A percentile compares a stretch with the other conserved stretches of the same genome.
phyloP scores from a whole-genome alignment of 192 early-diverging fungal genomes.

The Coemansia sp. region DNA sequence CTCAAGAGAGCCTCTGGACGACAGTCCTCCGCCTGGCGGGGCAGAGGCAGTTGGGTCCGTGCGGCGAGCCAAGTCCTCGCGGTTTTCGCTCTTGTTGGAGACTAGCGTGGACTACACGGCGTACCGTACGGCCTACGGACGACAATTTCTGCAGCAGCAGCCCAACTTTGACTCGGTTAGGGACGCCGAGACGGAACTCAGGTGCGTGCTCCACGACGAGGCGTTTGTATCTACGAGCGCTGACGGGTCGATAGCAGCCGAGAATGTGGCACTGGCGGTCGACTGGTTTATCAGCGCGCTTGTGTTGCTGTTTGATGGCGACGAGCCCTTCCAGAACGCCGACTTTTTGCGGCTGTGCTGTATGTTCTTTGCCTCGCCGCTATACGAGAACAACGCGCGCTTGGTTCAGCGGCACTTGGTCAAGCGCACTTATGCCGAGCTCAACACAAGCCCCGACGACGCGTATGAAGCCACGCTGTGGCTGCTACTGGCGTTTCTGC shows the following conservation, averaged over 20 bases:
- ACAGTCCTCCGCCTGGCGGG: not conserved
- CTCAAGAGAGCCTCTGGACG: not conserved
- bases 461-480: constrained; percentile 36
- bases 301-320: constrained; percentile 42
- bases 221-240: constrained; percentile 22
- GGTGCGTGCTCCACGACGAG: constrained; percentile 47
- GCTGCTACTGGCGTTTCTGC: constrained; percentile 51
- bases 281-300: constrained; percentile 56
- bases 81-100: constrained; percentile 50
- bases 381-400: constrained; percentile 56
- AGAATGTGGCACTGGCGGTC: constrained; percentile 51
- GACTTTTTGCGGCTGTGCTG: constrained; percentile 53
- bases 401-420: constrained; percentile 55
- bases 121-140: constrained; percentile 36
- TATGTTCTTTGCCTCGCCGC: constrained; percentile 56
- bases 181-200: constrained; percentile 50
- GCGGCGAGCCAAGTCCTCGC: constrained; percentile 38
- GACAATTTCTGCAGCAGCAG: constrained; percentile 41
- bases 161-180: constrained; percentile 46
- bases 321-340: constrained; percentile 55
- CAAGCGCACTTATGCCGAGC: constrained; percentile 53
- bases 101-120: constrained; percentile 50
- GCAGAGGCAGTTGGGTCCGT: not conserved
- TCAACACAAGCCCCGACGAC: constrained; percentile 23
- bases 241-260: constrained; percentile 31